Base-by-base conservation (phyloP, 495 filamentous ascomycete species). In the Jackrogersella minutella region DNA sequence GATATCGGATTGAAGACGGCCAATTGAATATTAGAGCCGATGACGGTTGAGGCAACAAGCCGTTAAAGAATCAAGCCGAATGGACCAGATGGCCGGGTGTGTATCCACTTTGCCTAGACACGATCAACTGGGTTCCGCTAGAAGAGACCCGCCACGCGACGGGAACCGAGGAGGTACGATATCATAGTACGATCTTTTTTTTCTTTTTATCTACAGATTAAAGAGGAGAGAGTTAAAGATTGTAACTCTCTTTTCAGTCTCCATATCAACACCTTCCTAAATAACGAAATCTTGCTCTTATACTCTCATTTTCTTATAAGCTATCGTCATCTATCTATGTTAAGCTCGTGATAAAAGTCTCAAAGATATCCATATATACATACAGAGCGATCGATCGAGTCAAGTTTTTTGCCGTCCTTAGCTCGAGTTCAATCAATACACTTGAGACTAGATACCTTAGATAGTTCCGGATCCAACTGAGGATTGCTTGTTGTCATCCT, bases 201-300 rank as follows among this genome's bases (percentile, higher is more conserved):
- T 17, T 31, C 16, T 19, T 37, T 30, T 39, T 61, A 50, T 50
- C 31, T 37, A 49, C 30, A 6, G 41, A 46, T n/a, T 16, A 14
- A 28, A 55, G 40, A 58, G 2, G 11, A 47, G 41, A 33, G 22
- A 9, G 10, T 43, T 43, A 46, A 51, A 28, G 19, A 43, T n/a
- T 26, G 22, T 5, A 21, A 57, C 31, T 16, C 54, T 49, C 34
- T 31, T 60, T 11, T 10, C 24, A 50, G 31, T n/a, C 21, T 37
- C 28, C 22, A 51, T 57, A 50, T 54, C 44, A 61, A 3, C 7
- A 66, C 67, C 62, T 56, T 66, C 67, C 62, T 33, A 54, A 62
- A 62, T 37, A n/a, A 36, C 58, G 8, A 26, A 44, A 66, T 69
- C 67, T 59, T 70, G 67, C 62, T 70, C 67, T 66, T 66, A 70